These are phyloP conservation scores for Iris macrosiphon DNA, from an alignment of 106 monocot species.

Conservation along the genomic window DNA sequence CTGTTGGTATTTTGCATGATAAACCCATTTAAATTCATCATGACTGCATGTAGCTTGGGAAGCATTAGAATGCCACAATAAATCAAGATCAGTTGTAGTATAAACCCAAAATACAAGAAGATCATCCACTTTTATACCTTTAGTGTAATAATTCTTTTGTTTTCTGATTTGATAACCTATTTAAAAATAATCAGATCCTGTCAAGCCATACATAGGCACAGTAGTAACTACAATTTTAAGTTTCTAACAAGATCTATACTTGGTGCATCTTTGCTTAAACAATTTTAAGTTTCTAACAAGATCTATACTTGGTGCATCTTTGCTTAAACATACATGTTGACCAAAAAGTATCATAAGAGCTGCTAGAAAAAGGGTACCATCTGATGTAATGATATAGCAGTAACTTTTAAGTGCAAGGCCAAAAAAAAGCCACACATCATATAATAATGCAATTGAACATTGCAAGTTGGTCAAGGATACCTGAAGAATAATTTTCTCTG, in stretches of 20 bases:
- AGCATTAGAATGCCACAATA: background rate
- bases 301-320: background rate
- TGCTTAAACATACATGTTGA: background rate
- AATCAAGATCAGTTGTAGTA: background rate
- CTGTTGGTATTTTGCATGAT: too few species aligned
- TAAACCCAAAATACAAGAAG: background rate
- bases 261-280: background rate
- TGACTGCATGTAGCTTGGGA: background rate
- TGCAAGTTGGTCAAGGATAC: conserved; percentile 18
- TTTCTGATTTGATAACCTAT: too few species aligned
- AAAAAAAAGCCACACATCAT: too few species aligned
- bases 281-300: background rate
- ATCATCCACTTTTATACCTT: background rate
- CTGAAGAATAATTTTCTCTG: conserved; percentile 98
- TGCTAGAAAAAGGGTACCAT: too few species aligned
- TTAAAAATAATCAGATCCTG: too few species aligned
- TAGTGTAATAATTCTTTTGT: too few species aligned
- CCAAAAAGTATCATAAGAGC: background rate
- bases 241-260: background rate
- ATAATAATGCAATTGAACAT: too few species aligned
- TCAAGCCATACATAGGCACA: too few species aligned
- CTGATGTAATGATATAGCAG: too few species aligned
- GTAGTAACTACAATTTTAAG: background rate
- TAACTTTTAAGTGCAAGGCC: too few species aligned
- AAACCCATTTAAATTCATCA: too few species aligned